A percentile compares a stretch with the other conserved stretches of the same genome.
Evolutionary conservation across 805 yeast genomes (phyloP).

Genomic region (Candida dajiaensis): DNA sequence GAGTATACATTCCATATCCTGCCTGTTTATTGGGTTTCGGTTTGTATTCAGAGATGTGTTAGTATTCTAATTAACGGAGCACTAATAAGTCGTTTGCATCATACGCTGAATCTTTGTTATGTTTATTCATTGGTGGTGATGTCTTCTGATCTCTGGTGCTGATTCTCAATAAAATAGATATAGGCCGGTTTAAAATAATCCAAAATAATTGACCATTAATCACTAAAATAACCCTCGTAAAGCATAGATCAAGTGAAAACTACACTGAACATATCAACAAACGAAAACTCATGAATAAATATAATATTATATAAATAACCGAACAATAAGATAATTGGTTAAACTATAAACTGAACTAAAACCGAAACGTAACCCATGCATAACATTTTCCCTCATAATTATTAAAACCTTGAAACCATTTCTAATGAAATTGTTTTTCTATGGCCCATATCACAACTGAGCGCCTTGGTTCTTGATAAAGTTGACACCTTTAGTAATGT

Average conservation of each 20-base stretch:
- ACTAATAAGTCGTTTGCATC: no score
- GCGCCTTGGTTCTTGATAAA: conserved; percentile 16
- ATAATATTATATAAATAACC: not conserved
- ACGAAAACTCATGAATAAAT: not conserved
- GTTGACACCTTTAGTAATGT: conserved; percentile 22
- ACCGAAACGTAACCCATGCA: not conserved
- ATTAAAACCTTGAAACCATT: not conserved
- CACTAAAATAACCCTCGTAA: no score
- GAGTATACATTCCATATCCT: no score
- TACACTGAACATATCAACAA: not conserved
- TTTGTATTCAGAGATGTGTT: not conserved
- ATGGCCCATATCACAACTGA: not conserved
- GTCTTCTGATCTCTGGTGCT: no score
- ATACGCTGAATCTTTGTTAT: no score
- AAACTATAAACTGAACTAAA: not conserved
- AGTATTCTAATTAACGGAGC: no score
- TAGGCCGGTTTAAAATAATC: no score
- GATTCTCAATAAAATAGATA: no score
- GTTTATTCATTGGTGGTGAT: no score
- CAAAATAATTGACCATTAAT: no score
- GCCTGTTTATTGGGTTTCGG: no score
- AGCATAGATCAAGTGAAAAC: no score
- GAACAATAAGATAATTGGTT: not conserved
- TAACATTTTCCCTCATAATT: not conserved
- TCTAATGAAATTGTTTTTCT: not conserved